Evolutionary conservation across 495 filamentous ascomycete species (phyloP), one percentile per base, ranked within the genome.

Genomic region (Cladorrhinum samala): DNA sequence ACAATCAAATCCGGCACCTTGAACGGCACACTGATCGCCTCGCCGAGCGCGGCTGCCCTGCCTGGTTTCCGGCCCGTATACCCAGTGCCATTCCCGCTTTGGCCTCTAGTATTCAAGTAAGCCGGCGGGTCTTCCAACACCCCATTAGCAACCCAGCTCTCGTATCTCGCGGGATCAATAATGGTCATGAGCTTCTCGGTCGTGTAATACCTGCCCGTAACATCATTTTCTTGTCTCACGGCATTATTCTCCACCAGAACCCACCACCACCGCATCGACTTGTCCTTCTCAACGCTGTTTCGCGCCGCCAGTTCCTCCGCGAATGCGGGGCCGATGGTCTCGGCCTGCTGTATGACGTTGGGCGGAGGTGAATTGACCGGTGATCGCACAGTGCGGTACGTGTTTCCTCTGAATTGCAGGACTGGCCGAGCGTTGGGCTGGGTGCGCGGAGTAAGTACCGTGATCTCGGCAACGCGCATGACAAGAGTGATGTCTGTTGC

Each of bases 191-290:
- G 57, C 52, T 61, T 61, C 30, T 64, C 49, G 0, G 68, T 71
- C 17, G 72, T 70, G 59, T 76, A 74, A 58, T 74, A 76, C 6
- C 73, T 59, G n/a, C 73, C 72, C 20, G 58, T 56, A 9, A 75
- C 67, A 5, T 59, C 59, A 0, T 23, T 40, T 42, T 72, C 70
- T 18, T 30, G 16, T n/a, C 66, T 60, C 7, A 53, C 42, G 18
- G 53, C 50, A 30, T 60, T 52, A 14, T 25, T 36, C 47, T 53
- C 48, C 1, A 68, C 18, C 0, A 51, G 52, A 14, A 58, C 42
- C 73, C 73, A 76, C 18, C 56, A 59, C 57, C 65, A 71, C 6
- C 57, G 47, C 39, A 47, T 52, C 2, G 52, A 51, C 39, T 55
- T 55, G 20, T 53, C 42, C 5, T 40, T 33, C 36, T 67, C 65